Conservation (phyloP, 345 rosid genomes). For the Reutealis trisperma region DNA sequence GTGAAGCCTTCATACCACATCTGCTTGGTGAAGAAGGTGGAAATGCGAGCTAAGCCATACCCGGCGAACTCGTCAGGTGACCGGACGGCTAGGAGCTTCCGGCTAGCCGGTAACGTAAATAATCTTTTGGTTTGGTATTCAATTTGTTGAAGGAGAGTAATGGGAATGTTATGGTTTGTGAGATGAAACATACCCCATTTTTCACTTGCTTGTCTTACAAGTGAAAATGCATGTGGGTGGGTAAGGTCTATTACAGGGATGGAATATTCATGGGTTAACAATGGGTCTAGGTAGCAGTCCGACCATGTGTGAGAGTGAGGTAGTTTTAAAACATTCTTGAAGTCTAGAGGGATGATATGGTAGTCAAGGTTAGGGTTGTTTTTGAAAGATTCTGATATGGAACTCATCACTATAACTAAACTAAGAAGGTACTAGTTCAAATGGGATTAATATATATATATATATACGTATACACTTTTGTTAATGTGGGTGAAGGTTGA, state of each 20-base stretch:
- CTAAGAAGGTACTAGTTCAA: too few relatives aligned
- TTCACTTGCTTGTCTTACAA: conserved; percentile 18
- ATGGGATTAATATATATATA: too few relatives aligned
- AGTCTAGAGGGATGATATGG: conserved; percentile 30
- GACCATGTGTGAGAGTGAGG: conserved; percentile 34
- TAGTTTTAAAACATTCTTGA: conserved; percentile 10
- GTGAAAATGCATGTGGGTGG: conserved; percentile 1
- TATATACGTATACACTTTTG: too few relatives aligned
- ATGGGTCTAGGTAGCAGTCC: neutral
- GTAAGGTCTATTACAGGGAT: conserved; percentile 16
- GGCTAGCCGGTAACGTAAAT: conserved; percentile 18
- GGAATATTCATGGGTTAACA: too few relatives aligned
- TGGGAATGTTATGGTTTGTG: conserved; percentile 27
- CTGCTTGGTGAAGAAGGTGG: conserved; percentile 15
- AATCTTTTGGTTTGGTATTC: conserved; percentile 1
- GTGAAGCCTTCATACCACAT: conserved; percentile 39
- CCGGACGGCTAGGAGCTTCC: conserved; percentile 20
- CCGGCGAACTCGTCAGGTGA: conserved; percentile 21
- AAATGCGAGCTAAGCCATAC: conserved; percentile 20
- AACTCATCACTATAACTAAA: conserved; percentile 11
- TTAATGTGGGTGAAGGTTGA: too few relatives aligned
- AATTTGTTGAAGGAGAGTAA: conserved; percentile 6
- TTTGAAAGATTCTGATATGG: conserved; percentile 23
- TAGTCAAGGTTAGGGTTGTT: conserved; percentile 7
- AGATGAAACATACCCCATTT: conserved; percentile 31